These are phyloP conservation scores for Tylopilus cervinicoccineus DNA, from an alignment of 768 basidiomycete genomes.

Conservation along the genomic window DNA sequence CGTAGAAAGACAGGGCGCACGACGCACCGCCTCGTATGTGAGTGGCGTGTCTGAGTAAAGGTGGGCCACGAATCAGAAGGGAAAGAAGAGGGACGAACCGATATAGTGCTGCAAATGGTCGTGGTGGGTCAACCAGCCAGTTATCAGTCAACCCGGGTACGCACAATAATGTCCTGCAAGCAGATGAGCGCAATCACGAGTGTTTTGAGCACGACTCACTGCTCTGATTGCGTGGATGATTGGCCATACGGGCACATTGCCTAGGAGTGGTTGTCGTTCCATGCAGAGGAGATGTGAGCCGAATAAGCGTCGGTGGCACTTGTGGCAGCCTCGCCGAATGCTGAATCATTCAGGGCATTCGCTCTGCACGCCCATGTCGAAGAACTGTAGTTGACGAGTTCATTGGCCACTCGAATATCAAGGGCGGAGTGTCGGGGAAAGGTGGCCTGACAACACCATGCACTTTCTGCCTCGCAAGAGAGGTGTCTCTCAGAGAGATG, in stretches of 20 bases:
- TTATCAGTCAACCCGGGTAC: slow-evolving; percentile 5
- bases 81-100: slow-evolving; percentile 37
- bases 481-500: neutral
- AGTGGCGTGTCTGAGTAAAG: slow-evolving; percentile 72
- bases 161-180: slow-evolving; percentile 59
- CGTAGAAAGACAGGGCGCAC: neutral
- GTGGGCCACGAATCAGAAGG: slow-evolving; percentile 2
- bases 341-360: too few relatives aligned
- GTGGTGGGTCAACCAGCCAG: slow-evolving; percentile 3
- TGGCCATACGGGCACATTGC: slow-evolving; percentile 69
- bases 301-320: neutral
- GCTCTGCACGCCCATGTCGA: neutral
- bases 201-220: slow-evolving; percentile 32
- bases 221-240: slow-evolving; percentile 74
- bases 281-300: slow-evolving; percentile 4
- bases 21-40: slow-evolving; percentile 69
- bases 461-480: neutral
- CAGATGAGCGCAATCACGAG: slow-evolving; percentile 9
- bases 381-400: neutral
- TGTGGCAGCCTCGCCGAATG: neutral
- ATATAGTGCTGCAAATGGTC: slow-evolving; percentile 57
- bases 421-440: neutral
- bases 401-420: too few relatives aligned
- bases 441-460: neutral
- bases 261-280: slow-evolving; percentile 40